Percentiles rank a stretch among this genome's conserved stretches.
Conservation (phyloP, 805 yeast genomes). For the Starmerella davenportii region DNA sequence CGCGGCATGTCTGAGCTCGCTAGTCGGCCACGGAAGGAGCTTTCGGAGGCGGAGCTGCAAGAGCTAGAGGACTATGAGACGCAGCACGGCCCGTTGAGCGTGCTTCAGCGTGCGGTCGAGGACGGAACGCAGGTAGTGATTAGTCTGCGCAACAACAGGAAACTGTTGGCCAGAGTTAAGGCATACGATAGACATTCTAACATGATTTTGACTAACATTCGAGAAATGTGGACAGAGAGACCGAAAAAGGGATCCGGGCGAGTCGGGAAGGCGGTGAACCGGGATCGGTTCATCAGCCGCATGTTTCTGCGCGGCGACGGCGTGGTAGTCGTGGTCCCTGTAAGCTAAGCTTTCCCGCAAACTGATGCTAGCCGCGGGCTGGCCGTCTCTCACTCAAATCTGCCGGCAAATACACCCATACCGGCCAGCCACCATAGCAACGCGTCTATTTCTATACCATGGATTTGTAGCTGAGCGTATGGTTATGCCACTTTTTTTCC, state of each 20-base stretch:
- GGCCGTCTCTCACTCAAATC: too few relatives aligned
- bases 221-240: constrained; percentile 61
- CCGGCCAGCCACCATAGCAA: neutral
- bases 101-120: constrained; percentile 67
- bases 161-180: constrained; percentile 71
- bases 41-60: constrained; percentile 60
- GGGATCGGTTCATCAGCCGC: constrained; percentile 71
- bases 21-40: constrained; percentile 61
- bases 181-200: constrained; percentile 95
- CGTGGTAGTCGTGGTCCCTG: constrained; percentile 53
- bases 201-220: constrained; percentile 79
- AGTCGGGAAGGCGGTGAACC: constrained; percentile 44
- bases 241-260: constrained; percentile 50
- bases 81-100: constrained; percentile 74
- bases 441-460: too few relatives aligned
- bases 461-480: too few relatives aligned
- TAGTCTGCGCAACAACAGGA: constrained; percentile 83
- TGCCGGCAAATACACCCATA: neutral
- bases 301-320: constrained; percentile 91
- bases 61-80: constrained; percentile 80
- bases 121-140: constrained; percentile 63
- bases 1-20: constrained; percentile 33
- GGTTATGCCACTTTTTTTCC: too few relatives aligned
- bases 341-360: constrained; percentile 25
- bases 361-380: too few relatives aligned